Percentiles rank a stretch among this genome's conserved stretches.
Evolutionary conservation across 1,139 yeast species (phyloP).

Genomic region (Yamadazyma friedrichii): DNA sequence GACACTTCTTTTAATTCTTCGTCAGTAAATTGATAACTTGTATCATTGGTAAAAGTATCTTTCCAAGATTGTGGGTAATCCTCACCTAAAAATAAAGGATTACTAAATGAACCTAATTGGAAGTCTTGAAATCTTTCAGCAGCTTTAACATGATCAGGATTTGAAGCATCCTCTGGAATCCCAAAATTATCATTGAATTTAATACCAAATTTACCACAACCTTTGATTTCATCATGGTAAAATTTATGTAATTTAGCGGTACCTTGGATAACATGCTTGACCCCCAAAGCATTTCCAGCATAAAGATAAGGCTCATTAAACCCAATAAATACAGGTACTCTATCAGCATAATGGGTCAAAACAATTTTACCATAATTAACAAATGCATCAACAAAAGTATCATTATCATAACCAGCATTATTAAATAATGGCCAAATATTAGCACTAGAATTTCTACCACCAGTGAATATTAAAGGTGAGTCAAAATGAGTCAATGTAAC

Average conservation of each 20-base stretch:
- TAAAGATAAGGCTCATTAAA: constrained; percentile 32
- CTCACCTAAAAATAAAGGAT: constrained; percentile 31
- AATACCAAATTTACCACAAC: constrained; percentile 24
- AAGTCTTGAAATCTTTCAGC: constrained; percentile 26
- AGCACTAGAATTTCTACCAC: constrained; percentile 6
- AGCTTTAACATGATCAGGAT: constrained; percentile 22
- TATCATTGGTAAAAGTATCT: constrained; percentile 18
- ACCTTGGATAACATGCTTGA: constrained; percentile 28
- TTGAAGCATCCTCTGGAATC: constrained; percentile 18
- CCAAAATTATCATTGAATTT: constrained; percentile 20
- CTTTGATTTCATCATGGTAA: constrained; percentile 26
- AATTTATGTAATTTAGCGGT: constrained; percentile 28
- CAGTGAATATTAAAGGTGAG: constrained; percentile 24
- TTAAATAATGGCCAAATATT: constrained; percentile 9
- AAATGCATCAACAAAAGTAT: constrained; percentile 28
- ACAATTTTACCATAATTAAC: constrained; percentile 29
- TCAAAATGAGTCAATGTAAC: constrained; percentile 37
- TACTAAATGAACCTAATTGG: constrained; percentile 24
- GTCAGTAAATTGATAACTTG: constrained; percentile 19
- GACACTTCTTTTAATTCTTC: constrained; percentile 23
- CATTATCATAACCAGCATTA: constrained; percentile 25
- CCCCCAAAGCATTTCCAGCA: constrained; percentile 18
- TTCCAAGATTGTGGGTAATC: constrained; percentile 28
- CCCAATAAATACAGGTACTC: constrained; percentile 32
- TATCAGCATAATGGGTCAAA: constrained; percentile 29